Conservation (phyloP, 768 basidiomycete species). For the Xanthoconium purpureum region DNA sequence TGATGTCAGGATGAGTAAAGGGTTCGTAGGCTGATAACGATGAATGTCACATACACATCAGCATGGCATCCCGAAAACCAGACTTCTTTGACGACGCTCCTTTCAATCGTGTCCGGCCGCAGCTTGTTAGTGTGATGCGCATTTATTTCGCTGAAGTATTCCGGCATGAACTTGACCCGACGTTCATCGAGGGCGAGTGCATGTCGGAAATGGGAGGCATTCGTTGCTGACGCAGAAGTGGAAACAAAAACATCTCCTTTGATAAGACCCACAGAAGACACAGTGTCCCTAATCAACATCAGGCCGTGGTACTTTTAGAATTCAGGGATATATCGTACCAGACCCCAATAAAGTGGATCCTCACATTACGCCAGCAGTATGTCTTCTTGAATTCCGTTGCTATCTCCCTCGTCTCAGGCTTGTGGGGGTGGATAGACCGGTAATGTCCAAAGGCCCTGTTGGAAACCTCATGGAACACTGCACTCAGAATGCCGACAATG, state of each 20-base stretch:
- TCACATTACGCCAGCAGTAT: neutral
- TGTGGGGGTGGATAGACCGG: neutral
- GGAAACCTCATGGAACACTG: neutral
- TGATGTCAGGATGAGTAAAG: neutral
- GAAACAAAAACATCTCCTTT: neutral
- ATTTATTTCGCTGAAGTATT: neutral
- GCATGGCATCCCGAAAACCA: conserved; percentile 2
- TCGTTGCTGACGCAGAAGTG: neutral
- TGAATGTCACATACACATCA: neutral
- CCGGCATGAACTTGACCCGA: neutral
- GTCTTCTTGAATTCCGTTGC: neutral
- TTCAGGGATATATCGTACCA: neutral
- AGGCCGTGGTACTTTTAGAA: neutral
- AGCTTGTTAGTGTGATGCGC: neutral
- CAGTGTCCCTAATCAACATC: neutral
- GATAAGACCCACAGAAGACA: neutral
- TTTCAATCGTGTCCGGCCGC: neutral
- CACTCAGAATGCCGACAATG: neutral
- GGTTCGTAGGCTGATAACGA: too few species aligned
- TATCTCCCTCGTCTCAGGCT: neutral
- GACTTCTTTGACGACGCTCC: neutral
- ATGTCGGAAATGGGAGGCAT: conserved; percentile 1
- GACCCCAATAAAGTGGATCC: neutral
- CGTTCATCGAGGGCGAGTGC: neutral
- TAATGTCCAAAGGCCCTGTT: neutral